phyloP scores from a whole-genome alignment of 108 stramenopile genomes.

The Pseudonitzschia pungens region DNA sequence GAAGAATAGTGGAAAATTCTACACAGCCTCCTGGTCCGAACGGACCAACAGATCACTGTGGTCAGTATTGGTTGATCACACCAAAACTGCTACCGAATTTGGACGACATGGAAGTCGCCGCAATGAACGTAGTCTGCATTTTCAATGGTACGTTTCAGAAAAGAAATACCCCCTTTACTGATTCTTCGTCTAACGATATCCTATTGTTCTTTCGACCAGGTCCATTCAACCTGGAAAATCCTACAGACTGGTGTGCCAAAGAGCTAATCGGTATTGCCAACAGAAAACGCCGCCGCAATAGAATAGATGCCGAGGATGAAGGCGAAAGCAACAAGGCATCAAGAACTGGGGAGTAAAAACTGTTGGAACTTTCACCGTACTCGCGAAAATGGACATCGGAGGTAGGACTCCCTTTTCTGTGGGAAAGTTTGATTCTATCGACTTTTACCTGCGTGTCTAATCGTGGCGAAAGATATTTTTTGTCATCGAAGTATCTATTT shows the following conservation, averaged over 20 bases:
- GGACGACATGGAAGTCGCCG: slow-evolving; percentile 89
- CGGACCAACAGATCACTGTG: slow-evolving; percentile 55
- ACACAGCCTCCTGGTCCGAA: slow-evolving; percentile 42
- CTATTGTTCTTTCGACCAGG: background rate
- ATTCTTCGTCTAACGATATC: background rate
- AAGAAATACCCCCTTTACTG: slow-evolving; percentile 38
- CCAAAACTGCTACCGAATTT: slow-evolving; percentile 97
- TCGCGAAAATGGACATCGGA: background rate
- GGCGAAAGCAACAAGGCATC: background rate
- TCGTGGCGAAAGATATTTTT: background rate
- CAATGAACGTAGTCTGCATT: slow-evolving; percentile 88
- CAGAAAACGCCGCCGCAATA: slow-evolving; percentile 15
- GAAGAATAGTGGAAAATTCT: slow-evolving; percentile 89
- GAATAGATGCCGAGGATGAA: slow-evolving; percentile 21
- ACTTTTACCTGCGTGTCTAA: no score
- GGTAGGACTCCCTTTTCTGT: background rate
- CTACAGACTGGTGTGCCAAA: slow-evolving; percentile 24
- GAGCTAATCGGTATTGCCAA: slow-evolving; percentile 8
- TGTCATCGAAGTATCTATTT: background rate
- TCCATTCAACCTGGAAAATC: slow-evolving; percentile 23
- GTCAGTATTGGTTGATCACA: slow-evolving; percentile 98
- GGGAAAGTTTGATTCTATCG: no score
- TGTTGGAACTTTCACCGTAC: background rate
- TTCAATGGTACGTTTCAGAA: slow-evolving; percentile 69
- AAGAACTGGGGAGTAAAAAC: slow-evolving; percentile 4